Evolutionary conservation across 352 stramenopile genomes (phyloP).

Genomic region (Globisporangium iwayamae): DNA sequence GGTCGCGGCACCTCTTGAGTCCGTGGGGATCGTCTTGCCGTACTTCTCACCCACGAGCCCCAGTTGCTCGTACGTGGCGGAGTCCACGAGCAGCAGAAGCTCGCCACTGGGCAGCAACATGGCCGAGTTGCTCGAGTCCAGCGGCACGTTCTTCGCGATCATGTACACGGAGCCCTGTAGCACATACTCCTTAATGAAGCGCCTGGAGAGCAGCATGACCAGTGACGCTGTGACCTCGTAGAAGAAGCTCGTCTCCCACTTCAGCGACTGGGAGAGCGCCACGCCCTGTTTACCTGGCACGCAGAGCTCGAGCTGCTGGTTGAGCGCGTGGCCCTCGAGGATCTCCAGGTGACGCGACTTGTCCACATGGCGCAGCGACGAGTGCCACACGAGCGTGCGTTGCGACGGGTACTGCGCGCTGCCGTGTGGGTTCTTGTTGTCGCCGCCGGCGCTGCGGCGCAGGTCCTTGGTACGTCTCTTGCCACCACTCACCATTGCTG

Average conservation of each 20-base stretch:
- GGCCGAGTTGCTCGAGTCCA: slow-evolving; percentile 59
- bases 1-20: slow-evolving; percentile 16
- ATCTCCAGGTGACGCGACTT: slow-evolving; percentile 48
- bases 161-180: slow-evolving; percentile 51
- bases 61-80: slow-evolving; percentile 64
- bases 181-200: slow-evolving; percentile 66
- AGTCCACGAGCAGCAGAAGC: slow-evolving; percentile 64
- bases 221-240: slow-evolving; percentile 64
- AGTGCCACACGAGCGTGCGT: slow-evolving; percentile 67
- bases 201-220: slow-evolving; percentile 46
- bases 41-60: slow-evolving; percentile 69
- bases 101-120: slow-evolving; percentile 65
- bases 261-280: slow-evolving; percentile 40
- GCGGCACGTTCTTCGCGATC: slow-evolving; percentile 70
- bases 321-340: slow-evolving; percentile 45
- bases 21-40: slow-evolving; percentile 27
- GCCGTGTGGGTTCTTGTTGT: slow-evolving; percentile 8
- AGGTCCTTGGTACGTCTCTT: slow-evolving; percentile 36
- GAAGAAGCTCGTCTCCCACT: slow-evolving; percentile 82
- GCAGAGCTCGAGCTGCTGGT: slow-evolving; percentile 72
- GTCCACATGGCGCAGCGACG: slow-evolving; percentile 26
- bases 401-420: slow-evolving; percentile 24
- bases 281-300: slow-evolving; percentile 34
- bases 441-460: slow-evolving; percentile 17
- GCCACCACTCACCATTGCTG: slow-evolving; percentile 65